phyloP scores from a whole-genome alignment of 805 yeast genomes.

The Saturnispora silvae region DNA sequence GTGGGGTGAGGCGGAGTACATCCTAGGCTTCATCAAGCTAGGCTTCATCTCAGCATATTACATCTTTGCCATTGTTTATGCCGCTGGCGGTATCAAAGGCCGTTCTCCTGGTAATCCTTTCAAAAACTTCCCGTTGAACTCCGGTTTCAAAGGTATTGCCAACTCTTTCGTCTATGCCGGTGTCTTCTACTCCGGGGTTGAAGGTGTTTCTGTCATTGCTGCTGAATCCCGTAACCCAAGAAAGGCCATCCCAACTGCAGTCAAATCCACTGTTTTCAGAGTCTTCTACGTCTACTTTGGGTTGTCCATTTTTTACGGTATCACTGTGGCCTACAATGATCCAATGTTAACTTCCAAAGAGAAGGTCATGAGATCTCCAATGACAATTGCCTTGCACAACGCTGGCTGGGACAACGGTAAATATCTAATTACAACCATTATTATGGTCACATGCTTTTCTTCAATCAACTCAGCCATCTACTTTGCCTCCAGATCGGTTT shows the following conservation, averaged over 20 bases:
- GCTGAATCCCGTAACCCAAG: constrained; percentile 53
- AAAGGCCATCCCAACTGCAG: constrained; percentile 47
- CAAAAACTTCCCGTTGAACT: constrained; percentile 25
- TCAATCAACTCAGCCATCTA: constrained; percentile 63
- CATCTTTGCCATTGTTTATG: constrained; percentile 36
- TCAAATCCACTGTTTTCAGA: constrained; percentile 48
- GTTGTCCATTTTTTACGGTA: constrained; percentile 46
- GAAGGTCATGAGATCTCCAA: constrained; percentile 36
- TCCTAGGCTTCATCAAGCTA: constrained; percentile 40
- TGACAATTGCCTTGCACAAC: constrained; percentile 36
- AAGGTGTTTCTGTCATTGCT: constrained; percentile 37
- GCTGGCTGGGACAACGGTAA: constrained; percentile 43
- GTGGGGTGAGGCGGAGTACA: constrained; percentile 49
- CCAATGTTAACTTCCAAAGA: constrained; percentile 31
- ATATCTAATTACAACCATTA: constrained; percentile 51
- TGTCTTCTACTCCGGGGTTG: constrained; percentile 22
- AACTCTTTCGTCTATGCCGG: constrained; percentile 18
- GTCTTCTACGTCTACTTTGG: constrained; percentile 41
- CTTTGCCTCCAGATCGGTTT: constrained; percentile 57
- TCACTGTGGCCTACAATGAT: constrained; percentile 48
- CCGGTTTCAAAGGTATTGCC: constrained; percentile 21
- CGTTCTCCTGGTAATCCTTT: constrained; percentile 28
- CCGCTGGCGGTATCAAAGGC: constrained; percentile 31
- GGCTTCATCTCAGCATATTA: constrained; percentile 40
- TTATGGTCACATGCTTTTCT: constrained; percentile 52